Evolutionary conservation across 495 filamentous ascomycete genomes (phyloP).

Genomic region (Penicillium waksmanii): DNA sequence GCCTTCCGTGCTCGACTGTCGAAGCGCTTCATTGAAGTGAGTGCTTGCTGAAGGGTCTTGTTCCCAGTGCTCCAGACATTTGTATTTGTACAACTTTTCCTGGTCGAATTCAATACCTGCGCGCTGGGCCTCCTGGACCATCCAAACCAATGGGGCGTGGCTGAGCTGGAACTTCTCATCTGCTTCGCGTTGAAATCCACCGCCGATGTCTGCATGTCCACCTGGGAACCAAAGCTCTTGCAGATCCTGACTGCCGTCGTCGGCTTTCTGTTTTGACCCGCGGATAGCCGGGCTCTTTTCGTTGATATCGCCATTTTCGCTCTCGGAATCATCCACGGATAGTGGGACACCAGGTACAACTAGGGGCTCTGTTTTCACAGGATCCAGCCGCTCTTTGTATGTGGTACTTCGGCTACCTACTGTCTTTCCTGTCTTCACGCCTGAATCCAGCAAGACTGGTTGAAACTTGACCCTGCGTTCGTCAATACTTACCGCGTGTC

Average conservation of each 20-base stretch:
- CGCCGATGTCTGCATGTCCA: conserved; percentile 49
- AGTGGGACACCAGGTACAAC: not conserved
- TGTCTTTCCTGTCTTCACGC: not conserved
- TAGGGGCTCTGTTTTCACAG: not conserved
- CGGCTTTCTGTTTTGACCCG: not conserved
- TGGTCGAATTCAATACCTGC: conserved; percentile 67
- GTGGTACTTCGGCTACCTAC: not conserved
- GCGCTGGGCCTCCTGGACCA: conserved; percentile 69
- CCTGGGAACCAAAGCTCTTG: conserved; percentile 47
- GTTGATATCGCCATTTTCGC: not conserved
- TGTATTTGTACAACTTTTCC: conserved; percentile 59
- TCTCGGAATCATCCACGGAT: not conserved
- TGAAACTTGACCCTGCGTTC: conserved; percentile 52
- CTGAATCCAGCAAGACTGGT: conserved; percentile 20
- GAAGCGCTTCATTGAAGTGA: not conserved
- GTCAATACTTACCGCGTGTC: conserved; percentile 50
- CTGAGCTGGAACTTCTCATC: conserved; percentile 58
- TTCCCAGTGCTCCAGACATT: conserved; percentile 44
- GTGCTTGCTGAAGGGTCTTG: not conserved
- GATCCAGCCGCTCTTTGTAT: conserved; percentile 5
- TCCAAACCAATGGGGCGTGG: conserved; percentile 72
- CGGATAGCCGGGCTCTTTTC: not conserved
- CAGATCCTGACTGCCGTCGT: conserved; percentile 25
- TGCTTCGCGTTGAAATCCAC: conserved; percentile 29
- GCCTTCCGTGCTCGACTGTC: conserved; percentile 48